Evolutionary conservation across 2,329 filamentous ascomycete genomes (phyloP).

Genomic region (Lachnellula occidentalis): DNA sequence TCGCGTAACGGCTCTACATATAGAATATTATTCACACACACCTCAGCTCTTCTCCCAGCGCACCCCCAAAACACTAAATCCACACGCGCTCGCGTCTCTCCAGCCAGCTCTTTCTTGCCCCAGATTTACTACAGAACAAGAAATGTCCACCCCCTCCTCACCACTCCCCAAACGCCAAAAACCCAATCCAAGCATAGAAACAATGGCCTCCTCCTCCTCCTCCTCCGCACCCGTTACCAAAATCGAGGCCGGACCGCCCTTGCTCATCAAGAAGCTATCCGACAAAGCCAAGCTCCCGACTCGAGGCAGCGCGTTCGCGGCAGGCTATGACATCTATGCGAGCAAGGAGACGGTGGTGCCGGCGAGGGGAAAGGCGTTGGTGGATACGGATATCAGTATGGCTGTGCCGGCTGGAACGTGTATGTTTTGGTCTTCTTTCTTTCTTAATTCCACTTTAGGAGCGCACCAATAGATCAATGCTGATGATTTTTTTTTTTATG

Average conservation of each 20-base stretch:
- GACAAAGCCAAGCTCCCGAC: constrained; percentile 76
- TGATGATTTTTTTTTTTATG: not conserved
- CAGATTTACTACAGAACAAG: constrained; percentile 1
- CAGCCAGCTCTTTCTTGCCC: not conserved
- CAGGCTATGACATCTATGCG: constrained; percentile 90
- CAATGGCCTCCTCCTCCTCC: constrained; percentile 11
- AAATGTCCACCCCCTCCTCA: constrained; percentile 23
- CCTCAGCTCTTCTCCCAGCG: too few relatives aligned
- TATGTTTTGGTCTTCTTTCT: too few relatives aligned
- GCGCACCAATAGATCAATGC: not conserved
- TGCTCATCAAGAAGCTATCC: constrained; percentile 75
- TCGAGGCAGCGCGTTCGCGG: constrained; percentile 80
- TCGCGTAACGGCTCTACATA: too few relatives aligned
- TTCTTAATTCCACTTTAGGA: not conserved
- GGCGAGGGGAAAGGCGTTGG: constrained; percentile 74
- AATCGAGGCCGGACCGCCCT: constrained; percentile 19
- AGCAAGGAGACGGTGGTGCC: constrained; percentile 71
- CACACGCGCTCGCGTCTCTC: constrained; percentile 6
- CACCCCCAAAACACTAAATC: too few relatives aligned
- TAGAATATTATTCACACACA: too few relatives aligned
- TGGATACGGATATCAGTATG: constrained; percentile 88
- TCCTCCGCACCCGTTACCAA: constrained; percentile 14
- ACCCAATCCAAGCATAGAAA: constrained; percentile 16
- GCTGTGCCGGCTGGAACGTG: constrained; percentile 86
- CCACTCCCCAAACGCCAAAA: constrained; percentile 30